Conservation (phyloP, 306 rosid species). For the Quillaja saponaria region DNA sequence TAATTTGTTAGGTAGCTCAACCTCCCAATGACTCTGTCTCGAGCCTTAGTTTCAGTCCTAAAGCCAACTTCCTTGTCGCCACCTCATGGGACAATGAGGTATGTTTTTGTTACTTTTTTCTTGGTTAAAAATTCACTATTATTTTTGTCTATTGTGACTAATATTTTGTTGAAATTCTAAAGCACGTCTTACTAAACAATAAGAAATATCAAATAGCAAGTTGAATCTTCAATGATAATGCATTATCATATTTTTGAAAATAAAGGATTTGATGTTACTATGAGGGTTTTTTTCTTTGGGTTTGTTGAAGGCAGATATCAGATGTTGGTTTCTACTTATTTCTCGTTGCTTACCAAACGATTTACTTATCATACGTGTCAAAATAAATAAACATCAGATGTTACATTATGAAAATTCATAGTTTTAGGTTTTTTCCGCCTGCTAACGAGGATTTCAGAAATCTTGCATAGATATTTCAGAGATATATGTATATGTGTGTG, state of each 20-base stretch:
- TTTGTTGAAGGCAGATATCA: too few species aligned
- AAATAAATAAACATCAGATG: too few species aligned
- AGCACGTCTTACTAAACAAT: not conserved
- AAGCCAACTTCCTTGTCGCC: slow-evolving; percentile 78
- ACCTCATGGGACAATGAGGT: slow-evolving; percentile 99
- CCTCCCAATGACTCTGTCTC: slow-evolving; percentile 87
- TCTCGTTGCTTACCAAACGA: too few species aligned
- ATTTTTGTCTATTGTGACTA: not conserved
- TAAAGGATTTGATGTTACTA: too few species aligned
- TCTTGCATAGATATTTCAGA: not conserved
- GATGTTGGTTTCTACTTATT: too few species aligned
- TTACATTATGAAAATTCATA: too few species aligned
- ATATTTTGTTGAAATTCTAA: not conserved
- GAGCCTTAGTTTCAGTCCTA: slow-evolving; percentile 85
- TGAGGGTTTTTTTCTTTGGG: too few species aligned
- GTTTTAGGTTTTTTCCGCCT: not conserved
- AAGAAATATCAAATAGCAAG: too few species aligned
- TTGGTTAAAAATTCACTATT: not conserved
- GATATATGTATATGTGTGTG: too few species aligned
- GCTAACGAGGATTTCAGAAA: not conserved
- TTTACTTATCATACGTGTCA: too few species aligned
- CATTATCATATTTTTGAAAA: too few species aligned
- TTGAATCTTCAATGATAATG: too few species aligned
- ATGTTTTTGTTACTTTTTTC: not conserved
- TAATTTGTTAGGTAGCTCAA: slow-evolving; percentile 61